Percentiles rank a stretch among this genome's conserved stretches.
These are phyloP conservation scores for Beta vulgaris DNA, from an alignment of 148 eudicot species.

Conservation along the genomic window DNA sequence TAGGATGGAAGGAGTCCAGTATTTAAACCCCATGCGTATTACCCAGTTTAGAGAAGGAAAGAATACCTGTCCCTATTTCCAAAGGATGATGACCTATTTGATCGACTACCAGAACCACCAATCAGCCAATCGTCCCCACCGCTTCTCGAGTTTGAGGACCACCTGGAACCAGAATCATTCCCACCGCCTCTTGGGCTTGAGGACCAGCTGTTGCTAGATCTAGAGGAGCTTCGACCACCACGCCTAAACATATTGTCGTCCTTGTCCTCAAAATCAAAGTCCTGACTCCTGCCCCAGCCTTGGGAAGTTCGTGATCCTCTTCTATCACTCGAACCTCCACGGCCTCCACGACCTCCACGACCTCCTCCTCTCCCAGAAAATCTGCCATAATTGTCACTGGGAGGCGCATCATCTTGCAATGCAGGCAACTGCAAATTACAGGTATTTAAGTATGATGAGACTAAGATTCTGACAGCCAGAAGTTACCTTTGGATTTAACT, in stretches of 20 bases:
- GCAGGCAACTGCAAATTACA: slow-evolving; percentile 75
- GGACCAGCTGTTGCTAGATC: slow-evolving; percentile 53
- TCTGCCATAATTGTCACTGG: slow-evolving; percentile 76
- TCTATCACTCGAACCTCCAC: slow-evolving; percentile 44
- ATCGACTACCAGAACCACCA: slow-evolving; percentile 35
- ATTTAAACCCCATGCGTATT: neutral
- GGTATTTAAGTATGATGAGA: slow-evolving; percentile 4
- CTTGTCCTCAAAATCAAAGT: slow-evolving; percentile 32
- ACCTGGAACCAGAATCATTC: slow-evolving; percentile 56
- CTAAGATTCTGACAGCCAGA: too few relatives aligned
- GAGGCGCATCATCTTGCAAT: slow-evolving; percentile 90
- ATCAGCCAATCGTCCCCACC: slow-evolving; percentile 51
- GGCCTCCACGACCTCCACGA: slow-evolving; percentile 59
- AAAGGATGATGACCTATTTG: slow-evolving; percentile 46
- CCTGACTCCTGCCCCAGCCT: slow-evolving; percentile 48
- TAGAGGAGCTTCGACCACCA: slow-evolving; percentile 39
- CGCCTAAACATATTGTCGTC: slow-evolving; percentile 37
- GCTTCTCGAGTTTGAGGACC: slow-evolving; percentile 58
- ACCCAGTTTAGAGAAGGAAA: neutral
- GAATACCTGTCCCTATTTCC: slow-evolving; percentile 77
- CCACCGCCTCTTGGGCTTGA: slow-evolving; percentile 47
- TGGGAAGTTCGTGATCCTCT: slow-evolving; percentile 50
- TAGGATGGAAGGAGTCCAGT: too few relatives aligned
- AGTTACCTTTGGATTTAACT: neutral
- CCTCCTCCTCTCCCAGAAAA: slow-evolving; percentile 68